Conservation (phyloP, 2,329 filamentous ascomycete species). For the Fusarium zealandicum region DNA sequence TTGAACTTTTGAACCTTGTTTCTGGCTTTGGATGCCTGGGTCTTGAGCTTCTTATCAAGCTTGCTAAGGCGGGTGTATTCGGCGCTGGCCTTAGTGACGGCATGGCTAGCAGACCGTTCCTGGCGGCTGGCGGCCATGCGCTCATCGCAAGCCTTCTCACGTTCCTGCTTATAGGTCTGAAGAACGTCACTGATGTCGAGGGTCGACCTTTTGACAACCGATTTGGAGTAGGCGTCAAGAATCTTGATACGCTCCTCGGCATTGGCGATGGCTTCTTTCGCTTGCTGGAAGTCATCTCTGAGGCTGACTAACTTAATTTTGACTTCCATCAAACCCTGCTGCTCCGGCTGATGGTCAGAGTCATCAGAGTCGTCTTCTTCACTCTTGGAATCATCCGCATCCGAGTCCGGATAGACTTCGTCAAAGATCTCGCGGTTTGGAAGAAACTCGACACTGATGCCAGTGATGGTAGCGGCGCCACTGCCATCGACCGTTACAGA, state of each 20-base stretch:
- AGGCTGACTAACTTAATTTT: constrained; percentile 44
- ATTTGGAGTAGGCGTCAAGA: constrained; percentile 51
- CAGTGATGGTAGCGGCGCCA: constrained; percentile 62
- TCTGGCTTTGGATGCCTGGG: constrained; percentile 41
- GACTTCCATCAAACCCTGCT: constrained; percentile 35
- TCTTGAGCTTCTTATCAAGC: constrained; percentile 39
- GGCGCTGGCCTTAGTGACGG: constrained; percentile 44
- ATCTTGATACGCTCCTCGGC: constrained; percentile 49
- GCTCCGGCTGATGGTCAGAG: constrained; percentile 37
- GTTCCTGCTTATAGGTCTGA: constrained; percentile 52
- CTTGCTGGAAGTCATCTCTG: constrained; percentile 30
- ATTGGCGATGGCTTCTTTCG: constrained; percentile 33
- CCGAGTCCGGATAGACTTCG: constrained; percentile 59
- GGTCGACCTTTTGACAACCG: constrained; percentile 45
- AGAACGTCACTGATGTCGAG: constrained; percentile 49
- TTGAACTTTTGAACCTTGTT: constrained; percentile 48
- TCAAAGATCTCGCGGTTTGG: constrained; percentile 62
- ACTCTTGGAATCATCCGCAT: constrained; percentile 46
- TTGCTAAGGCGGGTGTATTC: constrained; percentile 45
- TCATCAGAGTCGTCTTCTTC: constrained; percentile 39
- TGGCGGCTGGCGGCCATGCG: constrained; percentile 45
- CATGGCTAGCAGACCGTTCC: constrained; percentile 45
- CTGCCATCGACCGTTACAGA: constrained; percentile 68
- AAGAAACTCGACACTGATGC: constrained; percentile 67
- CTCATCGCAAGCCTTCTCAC: constrained; percentile 52